phyloP scores from a whole-genome alignment of 2,329 filamentous ascomycete genomes.

The Scedosporium aurantiacum region DNA sequence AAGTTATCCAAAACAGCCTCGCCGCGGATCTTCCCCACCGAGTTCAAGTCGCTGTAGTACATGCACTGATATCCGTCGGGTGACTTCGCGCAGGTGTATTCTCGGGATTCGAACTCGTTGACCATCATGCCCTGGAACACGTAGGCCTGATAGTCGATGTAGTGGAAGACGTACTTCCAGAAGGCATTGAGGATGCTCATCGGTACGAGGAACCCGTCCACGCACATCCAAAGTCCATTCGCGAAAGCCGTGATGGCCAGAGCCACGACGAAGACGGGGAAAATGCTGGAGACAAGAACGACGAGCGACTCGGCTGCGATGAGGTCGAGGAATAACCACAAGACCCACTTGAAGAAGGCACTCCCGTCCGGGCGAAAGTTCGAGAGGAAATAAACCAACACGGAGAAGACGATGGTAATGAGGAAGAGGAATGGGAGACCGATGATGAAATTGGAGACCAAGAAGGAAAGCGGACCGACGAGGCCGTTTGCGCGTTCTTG shows the following conservation, averaged over 20 bases:
- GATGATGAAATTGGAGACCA: constrained; percentile 71
- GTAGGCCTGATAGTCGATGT: constrained; percentile 78
- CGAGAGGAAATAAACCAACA: constrained; percentile 68
- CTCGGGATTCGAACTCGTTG: constrained; percentile 62
- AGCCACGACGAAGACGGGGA: constrained; percentile 70
- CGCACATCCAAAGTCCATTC: constrained; percentile 84
- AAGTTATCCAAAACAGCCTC: constrained; percentile 59
- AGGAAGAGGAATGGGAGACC: constrained; percentile 73
- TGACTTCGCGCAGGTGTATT: constrained; percentile 44
- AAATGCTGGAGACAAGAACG: constrained; percentile 60
- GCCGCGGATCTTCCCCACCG: constrained; percentile 59
- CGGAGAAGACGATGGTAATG: constrained; percentile 64
- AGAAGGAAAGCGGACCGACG: constrained; percentile 62
- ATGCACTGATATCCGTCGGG: constrained; percentile 52
- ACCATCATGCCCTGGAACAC: constrained; percentile 93
- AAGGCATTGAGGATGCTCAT: constrained; percentile 66
- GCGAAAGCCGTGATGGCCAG: constrained; percentile 74
- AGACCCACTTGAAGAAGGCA: constrained; percentile 66
- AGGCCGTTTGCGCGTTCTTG: constrained; percentile 77
- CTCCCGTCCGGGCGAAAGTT: constrained; percentile 56
- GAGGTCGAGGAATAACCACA: constrained; percentile 80
- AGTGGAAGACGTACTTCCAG: constrained; percentile 79
- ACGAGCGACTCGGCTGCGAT: constrained; percentile 74
- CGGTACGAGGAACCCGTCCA: constrained; percentile 71
- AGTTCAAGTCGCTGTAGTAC: constrained; percentile 52